phyloP scores from a whole-genome alignment of 257 asterid species.

The Solanum raphanifolium region DNA sequence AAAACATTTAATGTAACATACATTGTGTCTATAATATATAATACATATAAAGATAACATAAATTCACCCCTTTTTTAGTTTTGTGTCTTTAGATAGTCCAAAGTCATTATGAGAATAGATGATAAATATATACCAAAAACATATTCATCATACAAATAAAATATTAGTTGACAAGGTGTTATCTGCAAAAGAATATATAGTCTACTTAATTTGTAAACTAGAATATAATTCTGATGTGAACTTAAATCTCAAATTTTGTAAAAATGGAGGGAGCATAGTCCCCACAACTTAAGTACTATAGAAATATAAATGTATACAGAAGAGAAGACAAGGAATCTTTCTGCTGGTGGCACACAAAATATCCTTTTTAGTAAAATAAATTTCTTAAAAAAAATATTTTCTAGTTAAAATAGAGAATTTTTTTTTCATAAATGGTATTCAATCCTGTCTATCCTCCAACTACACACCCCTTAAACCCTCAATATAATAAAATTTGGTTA shows the following conservation, averaged over 20 bases:
- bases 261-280: neutral
- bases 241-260: neutral
- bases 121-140: neutral
- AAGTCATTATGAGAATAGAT: neutral
- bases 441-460: neutral
- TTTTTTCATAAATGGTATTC: neutral
- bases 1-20: neutral
- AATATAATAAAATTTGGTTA: neutral
- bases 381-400: neutral
- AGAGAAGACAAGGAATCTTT: conserved; percentile 29
- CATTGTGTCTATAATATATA: neutral
- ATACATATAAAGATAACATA: neutral
- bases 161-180: neutral
- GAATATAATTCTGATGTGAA: neutral
- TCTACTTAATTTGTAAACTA: no score
- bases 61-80: neutral
- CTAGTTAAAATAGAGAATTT: neutral
- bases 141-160: neutral
- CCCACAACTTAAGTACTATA: neutral
- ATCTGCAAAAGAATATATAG: neutral
- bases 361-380: neutral
- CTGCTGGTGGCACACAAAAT: conserved; percentile 28
- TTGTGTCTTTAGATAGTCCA: neutral
- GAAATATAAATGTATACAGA: conserved; percentile 7
- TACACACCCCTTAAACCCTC: neutral